These are phyloP conservation scores for Pleurotus salmoneostramineus DNA, from an alignment of 768 basidiomycete genomes.

Conservation along the genomic window DNA sequence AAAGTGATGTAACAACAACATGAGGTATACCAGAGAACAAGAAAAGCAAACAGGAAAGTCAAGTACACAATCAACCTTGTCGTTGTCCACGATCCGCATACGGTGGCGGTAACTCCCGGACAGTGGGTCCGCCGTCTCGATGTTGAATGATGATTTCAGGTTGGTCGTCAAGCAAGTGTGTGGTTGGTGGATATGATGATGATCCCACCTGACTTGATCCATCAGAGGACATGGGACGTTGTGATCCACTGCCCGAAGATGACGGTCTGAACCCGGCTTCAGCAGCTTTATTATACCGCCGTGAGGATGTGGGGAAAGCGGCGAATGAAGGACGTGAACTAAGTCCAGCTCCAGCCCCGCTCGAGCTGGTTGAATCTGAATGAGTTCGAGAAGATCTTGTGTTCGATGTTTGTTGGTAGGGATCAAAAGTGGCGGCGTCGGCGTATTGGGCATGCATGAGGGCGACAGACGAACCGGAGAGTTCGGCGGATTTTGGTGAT, in stretches of 20 bases:
- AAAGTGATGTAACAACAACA: not conserved
- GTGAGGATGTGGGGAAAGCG: conserved; percentile 13
- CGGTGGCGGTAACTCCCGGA: conserved; percentile 38
- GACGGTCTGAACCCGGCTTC: conserved; percentile 14
- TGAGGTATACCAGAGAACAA: not conserved
- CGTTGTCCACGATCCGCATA: conserved; percentile 22
- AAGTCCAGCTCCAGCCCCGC: not conserved
- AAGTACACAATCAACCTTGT: not conserved
- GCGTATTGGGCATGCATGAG: conserved; percentile 5
- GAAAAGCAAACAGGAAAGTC: not conserved
- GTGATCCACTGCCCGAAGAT: conserved; percentile 2
- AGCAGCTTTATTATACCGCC: conserved; percentile 13
- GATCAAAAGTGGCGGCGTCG: not conserved
- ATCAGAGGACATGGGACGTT: not conserved
- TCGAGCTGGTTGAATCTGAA: conserved; percentile 1
- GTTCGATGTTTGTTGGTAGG: not conserved
- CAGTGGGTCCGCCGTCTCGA: conserved; percentile 27
- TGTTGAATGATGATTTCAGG: conserved; percentile 37
- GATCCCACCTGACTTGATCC: not conserved
- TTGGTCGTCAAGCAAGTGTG: not conserved
- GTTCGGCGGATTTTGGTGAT: not conserved
- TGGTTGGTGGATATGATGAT: conserved; percentile 2
- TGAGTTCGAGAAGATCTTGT: not conserved
- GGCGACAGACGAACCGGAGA: conserved; percentile 1
- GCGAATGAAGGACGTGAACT: conserved; percentile 8